Base-by-base conservation (phyloP, 179 eudicot species). In the Gypsophila paniculata region DNA sequence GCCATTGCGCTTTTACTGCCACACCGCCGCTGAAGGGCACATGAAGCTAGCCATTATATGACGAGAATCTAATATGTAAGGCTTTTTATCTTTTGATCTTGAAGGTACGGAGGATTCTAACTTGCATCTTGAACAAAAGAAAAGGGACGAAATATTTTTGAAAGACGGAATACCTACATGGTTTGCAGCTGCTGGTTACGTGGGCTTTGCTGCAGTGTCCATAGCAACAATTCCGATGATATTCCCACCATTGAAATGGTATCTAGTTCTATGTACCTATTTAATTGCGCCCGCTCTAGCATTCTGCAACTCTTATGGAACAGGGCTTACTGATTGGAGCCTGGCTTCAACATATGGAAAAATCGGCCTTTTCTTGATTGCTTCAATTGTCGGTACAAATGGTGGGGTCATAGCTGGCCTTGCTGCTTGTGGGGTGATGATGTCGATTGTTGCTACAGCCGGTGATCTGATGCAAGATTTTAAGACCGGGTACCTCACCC, bases 391-490 rank as follows among this genome's bases (percentile, higher is more conserved):
- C 3, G 97, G 98, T 59, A 75, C 67, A 29, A 55, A 87, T 15
- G 99, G 99, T 11, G 99, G 99, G 6, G 97, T 94, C 11, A 39
- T 94, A 53, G 99, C 97, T 0, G 97, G 99, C 11, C 77, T 94
- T 66, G 96, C 99, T 0, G 89, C 96, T 32, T 88, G 90, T 78
- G 97, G 97, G 23, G 96, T 91, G 2, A 94, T 94, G 99, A 94
- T 94, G 99, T 81, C 97, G 26, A 94, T 94, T 25, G 96, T 94
- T 39, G 78, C 99, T 19, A 94, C 99, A 1, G 99, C 99, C 10
- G 97, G 97, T 29, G 98, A 93, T 82, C 83, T 93, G 61, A 93
- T 93, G 98, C 98, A 93, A 80, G 98, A 93, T 75, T 93, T 93
- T 62, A 93, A 93, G 82, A 93, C 98, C 0, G 98, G 98, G 8